Percentiles rank a stretch among this genome's conserved stretches.
Conservation (phyloP, 805 yeast species). For the Saturnispora gosingensis region DNA sequence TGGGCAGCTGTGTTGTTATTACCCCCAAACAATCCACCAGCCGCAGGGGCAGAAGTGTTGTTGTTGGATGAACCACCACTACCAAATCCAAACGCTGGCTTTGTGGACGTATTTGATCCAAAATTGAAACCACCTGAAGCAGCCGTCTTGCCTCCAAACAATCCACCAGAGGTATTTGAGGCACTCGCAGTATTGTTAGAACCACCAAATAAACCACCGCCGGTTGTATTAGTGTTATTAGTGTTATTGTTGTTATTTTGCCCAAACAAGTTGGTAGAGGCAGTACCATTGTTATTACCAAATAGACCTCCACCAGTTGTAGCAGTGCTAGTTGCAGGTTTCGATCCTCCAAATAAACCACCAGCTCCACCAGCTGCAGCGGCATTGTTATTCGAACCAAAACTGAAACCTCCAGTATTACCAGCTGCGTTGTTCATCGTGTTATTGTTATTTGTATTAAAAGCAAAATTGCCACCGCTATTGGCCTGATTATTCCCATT, state of each 20-base stretch:
- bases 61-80: too few relatives aligned
- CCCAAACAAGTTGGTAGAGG: not conserved
- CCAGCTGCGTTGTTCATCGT: slow-evolving; percentile 5
- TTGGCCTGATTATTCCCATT: slow-evolving; percentile 11
- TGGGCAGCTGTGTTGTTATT: slow-evolving; percentile 9
- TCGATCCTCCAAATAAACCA: slow-evolving; percentile 19
- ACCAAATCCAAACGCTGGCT: slow-evolving; percentile 4
- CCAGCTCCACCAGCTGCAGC: slow-evolving; percentile 13
- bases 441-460: slow-evolving; percentile 15
- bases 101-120: slow-evolving; percentile 17
- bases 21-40: slow-evolving; percentile 9
- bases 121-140: slow-evolving; percentile 25
- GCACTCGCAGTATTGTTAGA: slow-evolving; percentile 9
- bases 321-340: slow-evolving; percentile 10
- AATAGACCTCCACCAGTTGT: slow-evolving; percentile 13
- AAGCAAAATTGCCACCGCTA: slow-evolving; percentile 15
- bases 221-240: slow-evolving; percentile 5
- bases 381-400: slow-evolving; percentile 9
- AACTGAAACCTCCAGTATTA: slow-evolving; percentile 15
- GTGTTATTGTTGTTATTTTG: not conserved
- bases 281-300: slow-evolving; percentile 9
- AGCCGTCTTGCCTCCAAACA: slow-evolving; percentile 15
- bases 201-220: slow-evolving; percentile 15
- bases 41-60: slow-evolving; percentile 1
- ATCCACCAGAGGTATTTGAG: slow-evolving; percentile 13